Conservation (phyloP, 176 grass and related monocot genomes). For the Musa acuminata region DNA sequence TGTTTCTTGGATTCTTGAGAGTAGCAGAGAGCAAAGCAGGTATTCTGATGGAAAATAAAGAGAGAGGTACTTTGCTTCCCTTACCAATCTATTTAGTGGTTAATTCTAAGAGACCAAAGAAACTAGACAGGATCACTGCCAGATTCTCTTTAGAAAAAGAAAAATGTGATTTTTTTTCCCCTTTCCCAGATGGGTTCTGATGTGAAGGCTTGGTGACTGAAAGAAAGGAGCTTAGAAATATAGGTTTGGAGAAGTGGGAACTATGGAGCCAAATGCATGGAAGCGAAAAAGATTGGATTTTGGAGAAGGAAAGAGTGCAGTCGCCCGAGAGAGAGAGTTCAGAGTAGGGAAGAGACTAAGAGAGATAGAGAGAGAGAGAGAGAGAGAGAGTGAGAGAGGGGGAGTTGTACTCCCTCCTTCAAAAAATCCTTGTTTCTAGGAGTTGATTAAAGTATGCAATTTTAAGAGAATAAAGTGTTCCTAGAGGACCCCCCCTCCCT, state of each 20-base stretch:
- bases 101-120: constrained; percentile 4
- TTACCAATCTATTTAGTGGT: constrained; percentile 6
- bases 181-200: constrained; percentile 10
- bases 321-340: not conserved
- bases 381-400: not conserved
- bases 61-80: constrained; percentile 1
- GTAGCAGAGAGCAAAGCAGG: constrained; percentile 22
- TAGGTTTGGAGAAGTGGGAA: constrained; percentile 1
- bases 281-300: constrained; percentile 45
- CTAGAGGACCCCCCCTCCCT: not conserved
- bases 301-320: not conserved
- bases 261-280: constrained; percentile 9
- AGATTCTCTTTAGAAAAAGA: constrained; percentile 23
- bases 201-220: constrained; percentile 1
- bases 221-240: constrained; percentile 14
- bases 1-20: constrained; percentile 12
- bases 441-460: constrained; percentile 21
- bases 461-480: constrained; percentile 19
- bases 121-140: constrained; percentile 18
- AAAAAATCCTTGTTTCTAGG: constrained; percentile 5
- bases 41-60: constrained; percentile 64
- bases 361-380: too few relatives aligned
- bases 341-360: not conserved
- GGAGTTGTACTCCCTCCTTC: not conserved
- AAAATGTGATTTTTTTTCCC: not conserved